phyloP scores from a whole-genome alignment of 1,284 basidiomycete species.

The Salmacisia buchloeana region DNA sequence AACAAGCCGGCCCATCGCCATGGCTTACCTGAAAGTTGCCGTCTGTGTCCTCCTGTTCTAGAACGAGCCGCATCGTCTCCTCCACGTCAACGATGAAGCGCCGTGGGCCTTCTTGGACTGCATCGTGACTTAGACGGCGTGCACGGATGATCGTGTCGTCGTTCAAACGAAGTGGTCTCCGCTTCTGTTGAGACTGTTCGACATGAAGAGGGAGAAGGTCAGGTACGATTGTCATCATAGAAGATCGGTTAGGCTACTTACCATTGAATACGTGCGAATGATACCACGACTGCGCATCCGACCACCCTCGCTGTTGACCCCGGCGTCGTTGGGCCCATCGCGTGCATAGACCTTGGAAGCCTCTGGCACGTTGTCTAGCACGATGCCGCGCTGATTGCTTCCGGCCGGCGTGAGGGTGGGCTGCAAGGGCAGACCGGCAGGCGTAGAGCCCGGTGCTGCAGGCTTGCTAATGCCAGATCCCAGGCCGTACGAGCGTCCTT shows the following conservation, averaged over 20 bases:
- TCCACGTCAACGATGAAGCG: constrained; percentile 94
- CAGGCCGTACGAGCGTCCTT: constrained; percentile 6
- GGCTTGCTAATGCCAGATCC: constrained; percentile 3
- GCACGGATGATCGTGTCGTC: constrained; percentile 42
- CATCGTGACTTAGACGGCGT: constrained; percentile 52
- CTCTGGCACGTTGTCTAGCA: constrained; percentile 3
- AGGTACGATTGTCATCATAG: not conserved
- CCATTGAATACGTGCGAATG: constrained; percentile 44
- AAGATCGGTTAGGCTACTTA: not conserved
- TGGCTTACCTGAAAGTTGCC: constrained; percentile 63
- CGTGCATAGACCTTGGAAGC: constrained; percentile 6
- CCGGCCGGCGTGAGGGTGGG: constrained; percentile 18
- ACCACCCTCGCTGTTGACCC: not conserved
- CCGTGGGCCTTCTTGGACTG: constrained; percentile 52
- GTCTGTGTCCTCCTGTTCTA: constrained; percentile 97
- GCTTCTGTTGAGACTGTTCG: constrained; percentile 40
- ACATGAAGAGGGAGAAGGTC: not conserved
- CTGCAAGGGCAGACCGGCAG: constrained; percentile 13
- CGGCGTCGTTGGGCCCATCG: constrained; percentile 5
- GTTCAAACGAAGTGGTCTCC: constrained; percentile 36
- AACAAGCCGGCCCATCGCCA: not conserved
- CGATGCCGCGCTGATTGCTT: constrained; percentile 11
- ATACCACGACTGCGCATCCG: constrained; percentile 20
- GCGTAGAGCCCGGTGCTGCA: constrained; percentile 1
- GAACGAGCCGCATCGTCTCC: constrained; percentile 89